Percentiles rank a stretch among this genome's conserved stretches.
These are phyloP conservation scores for Saccharomycopsis vini DNA, from an alignment of 805 yeast species.

Conservation along the genomic window DNA sequence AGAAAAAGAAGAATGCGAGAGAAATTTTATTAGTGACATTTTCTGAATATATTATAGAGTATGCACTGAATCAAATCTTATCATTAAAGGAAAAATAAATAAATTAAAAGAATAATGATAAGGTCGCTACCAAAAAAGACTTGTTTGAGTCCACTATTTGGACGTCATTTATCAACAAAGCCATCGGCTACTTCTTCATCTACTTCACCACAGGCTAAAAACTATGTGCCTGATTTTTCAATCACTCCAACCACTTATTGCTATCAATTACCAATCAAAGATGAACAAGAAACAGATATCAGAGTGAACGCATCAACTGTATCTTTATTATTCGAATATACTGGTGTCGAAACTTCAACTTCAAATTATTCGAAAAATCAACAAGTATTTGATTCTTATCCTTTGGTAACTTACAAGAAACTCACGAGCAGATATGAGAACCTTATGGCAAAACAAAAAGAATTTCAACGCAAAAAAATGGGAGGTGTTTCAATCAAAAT, in stretches of 20 bases:
- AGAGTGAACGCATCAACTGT: conserved; percentile 13
- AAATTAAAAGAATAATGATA: too few species aligned
- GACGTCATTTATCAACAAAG: too few species aligned
- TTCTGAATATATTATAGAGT: too few species aligned
- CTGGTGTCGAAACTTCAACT: conserved; percentile 31
- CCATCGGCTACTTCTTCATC: too few species aligned
- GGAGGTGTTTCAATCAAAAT: conserved; percentile 9
- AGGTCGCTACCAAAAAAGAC: too few species aligned
- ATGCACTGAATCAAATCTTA: too few species aligned
- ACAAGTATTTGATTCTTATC: conserved; percentile 34
- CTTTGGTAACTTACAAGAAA: conserved; percentile 31
- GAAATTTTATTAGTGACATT: too few species aligned
- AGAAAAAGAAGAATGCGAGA: too few species aligned
- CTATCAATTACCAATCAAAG: conserved; percentile 16
- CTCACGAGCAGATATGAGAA: conserved; percentile 24
- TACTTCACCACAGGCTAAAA: too few species aligned
- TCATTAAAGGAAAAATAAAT: too few species aligned
- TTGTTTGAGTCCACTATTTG: too few species aligned
- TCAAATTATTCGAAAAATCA: conserved; percentile 23
- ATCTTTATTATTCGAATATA: conserved; percentile 23
- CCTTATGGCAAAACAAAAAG: background rate
- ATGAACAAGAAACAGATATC: conserved; percentile 18
- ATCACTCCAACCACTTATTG: conserved; percentile 21
- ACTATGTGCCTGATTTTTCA: conserved; percentile 19
- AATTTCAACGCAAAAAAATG: background rate